A percentile compares a stretch with the other conserved stretches of the same genome.
Conservation (phyloP, 768 basidiomycete species). For the Pleurotus ostreatus region DNA sequence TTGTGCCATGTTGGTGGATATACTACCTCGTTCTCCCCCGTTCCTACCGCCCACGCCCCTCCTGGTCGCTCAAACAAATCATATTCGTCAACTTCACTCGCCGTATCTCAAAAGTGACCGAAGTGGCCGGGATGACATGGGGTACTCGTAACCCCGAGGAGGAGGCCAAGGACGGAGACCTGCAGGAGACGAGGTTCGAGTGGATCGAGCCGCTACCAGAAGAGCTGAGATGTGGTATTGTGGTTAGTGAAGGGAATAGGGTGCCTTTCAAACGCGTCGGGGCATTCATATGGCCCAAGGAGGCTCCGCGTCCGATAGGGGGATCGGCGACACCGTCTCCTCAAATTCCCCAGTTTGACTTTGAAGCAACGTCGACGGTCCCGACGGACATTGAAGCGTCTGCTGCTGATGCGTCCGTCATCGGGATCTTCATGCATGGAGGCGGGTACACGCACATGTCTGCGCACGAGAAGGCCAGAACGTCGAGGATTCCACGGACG, state of each 20-base stretch:
- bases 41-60: constrained; percentile 40
- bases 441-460: constrained; percentile 59
- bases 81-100: constrained; percentile 49
- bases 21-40: constrained; percentile 41
- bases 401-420: constrained; percentile 25
- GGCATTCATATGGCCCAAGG: constrained; percentile 45
- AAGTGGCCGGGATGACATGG: constrained; percentile 55
- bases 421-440: constrained; percentile 51
- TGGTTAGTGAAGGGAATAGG: constrained; percentile 23
- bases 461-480: constrained; percentile 43
- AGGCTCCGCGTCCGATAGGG: constrained; percentile 14
- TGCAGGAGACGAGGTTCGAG: constrained; percentile 44
- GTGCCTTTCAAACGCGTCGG: constrained; percentile 41
- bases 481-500: constrained; percentile 45
- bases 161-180: constrained; percentile 24
- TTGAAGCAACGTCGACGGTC: constrained; percentile 2
- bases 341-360: neutral
- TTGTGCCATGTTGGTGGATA: constrained; percentile 42
- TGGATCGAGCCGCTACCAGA: constrained; percentile 43
- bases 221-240: constrained; percentile 35
- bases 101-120: constrained; percentile 49
- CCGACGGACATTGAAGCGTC: constrained; percentile 13
- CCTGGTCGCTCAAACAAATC: constrained; percentile 47
- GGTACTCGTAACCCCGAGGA: constrained; percentile 41
- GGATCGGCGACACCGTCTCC: constrained; percentile 5